A percentile compares a stretch with the other conserved stretches of the same genome.
These are phyloP conservation scores for Fusarium sp. DNA, from an alignment of 2,329 filamentous ascomycete species.

Conservation along the genomic window DNA sequence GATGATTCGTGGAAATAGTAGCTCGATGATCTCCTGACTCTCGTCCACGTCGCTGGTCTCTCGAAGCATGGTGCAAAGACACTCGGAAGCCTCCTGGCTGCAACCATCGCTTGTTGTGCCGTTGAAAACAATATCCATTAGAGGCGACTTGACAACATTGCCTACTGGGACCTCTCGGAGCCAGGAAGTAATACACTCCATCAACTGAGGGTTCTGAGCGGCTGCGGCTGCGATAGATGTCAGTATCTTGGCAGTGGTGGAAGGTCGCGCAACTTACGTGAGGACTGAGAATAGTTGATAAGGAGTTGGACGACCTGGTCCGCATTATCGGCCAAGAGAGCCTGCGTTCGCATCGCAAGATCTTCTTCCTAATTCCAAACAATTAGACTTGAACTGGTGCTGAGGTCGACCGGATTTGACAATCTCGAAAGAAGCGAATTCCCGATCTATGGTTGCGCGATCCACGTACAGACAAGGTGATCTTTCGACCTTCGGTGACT, in stretches of 20 bases:
- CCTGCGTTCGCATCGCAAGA: conserved; percentile 82
- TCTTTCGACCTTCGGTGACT: conserved; percentile 98
- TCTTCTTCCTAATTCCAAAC: conserved; percentile 86
- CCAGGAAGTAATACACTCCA: conserved; percentile 98
- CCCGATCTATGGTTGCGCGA: conserved; percentile 60
- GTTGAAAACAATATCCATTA: conserved; percentile 82
- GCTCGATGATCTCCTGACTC: conserved; percentile 81
- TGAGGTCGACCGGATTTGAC: conserved; percentile 50
- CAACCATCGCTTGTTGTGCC: conserved; percentile 80
- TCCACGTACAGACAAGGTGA: conserved; percentile 97
- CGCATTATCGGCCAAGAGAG: conserved; percentile 91
- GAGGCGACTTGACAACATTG: conserved; percentile 84
- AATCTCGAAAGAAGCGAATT: conserved; percentile 46
- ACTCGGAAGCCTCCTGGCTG: conserved; percentile 90
- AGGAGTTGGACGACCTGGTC: conserved; percentile 86
- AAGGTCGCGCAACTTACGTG: conserved; percentile 66
- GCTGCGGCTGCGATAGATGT: conserved; percentile 67
- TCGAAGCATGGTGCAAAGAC: conserved; percentile 87
- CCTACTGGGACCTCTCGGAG: conserved; percentile 88
- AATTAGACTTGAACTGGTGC: conserved; percentile 51
- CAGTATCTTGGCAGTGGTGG: conserved; percentile 14
- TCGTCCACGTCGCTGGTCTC: conserved; percentile 96
- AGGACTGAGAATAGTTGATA: conserved; percentile 91
- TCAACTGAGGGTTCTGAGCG: conserved; percentile 85
- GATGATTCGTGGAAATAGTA: conserved; percentile 83